Conservation (phyloP, 495 filamentous ascomycete species). For the Copromyces sp. region DNA sequence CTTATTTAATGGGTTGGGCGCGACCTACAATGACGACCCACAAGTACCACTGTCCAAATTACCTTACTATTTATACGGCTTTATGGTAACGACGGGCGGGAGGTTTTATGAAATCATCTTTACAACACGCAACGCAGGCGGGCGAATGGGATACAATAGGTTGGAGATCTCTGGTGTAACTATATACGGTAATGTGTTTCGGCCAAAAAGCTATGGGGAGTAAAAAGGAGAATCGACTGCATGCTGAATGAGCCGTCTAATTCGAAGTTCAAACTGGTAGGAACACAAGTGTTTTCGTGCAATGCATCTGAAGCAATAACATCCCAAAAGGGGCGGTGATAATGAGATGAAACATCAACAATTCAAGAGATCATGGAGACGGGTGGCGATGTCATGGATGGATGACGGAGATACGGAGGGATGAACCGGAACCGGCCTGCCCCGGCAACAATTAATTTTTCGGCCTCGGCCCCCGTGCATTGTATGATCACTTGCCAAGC, state of each 20-base stretch:
- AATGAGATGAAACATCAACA: neutral
- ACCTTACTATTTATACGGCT: conserved; percentile 7
- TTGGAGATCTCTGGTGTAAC: neutral
- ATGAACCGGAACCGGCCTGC: neutral
- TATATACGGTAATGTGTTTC: neutral
- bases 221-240: neutral
- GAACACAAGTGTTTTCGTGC: neutral
- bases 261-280: neutral
- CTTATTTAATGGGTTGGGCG: conserved; percentile 48
- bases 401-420: neutral
- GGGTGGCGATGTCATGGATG: neutral
- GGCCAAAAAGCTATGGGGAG: neutral
- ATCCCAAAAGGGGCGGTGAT: neutral
- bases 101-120: conserved; percentile 13
- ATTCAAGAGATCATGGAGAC: neutral
- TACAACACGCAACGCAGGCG: conserved; percentile 15
- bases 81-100: conserved; percentile 5
- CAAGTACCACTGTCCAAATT: neutral
- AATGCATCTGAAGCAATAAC: neutral
- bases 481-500: neutral
- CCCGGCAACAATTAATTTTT: neutral
- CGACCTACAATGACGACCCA: neutral
- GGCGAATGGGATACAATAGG: conserved; percentile 5
- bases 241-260: neutral
- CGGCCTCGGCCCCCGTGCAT: neutral